Percentiles rank a stretch among this genome's conserved stretches.
Conservation (phyloP, 208 protist species). For the Trichomonas vaginalis region DNA sequence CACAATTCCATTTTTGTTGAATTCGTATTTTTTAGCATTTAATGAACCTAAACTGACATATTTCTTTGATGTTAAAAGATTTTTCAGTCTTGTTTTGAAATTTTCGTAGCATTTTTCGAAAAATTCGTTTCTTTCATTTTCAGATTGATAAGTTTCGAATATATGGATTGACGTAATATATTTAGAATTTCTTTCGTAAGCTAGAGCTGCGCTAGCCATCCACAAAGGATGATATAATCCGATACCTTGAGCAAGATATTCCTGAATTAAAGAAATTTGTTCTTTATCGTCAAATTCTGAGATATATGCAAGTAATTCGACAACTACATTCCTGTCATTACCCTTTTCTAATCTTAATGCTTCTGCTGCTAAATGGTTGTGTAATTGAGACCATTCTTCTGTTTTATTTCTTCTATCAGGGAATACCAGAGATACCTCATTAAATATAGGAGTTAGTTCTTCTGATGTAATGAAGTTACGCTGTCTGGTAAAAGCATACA, state of each 20-base stretch:
- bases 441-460: not conserved
- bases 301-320: not conserved
- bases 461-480: not conserved
- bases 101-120: not conserved
- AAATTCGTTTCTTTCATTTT: not conserved
- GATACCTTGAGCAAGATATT: not conserved
- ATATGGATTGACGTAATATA: not conserved
- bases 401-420: not conserved
- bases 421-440: not conserved
- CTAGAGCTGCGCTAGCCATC: not conserved
- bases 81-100: not conserved
- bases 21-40: not conserved
- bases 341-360: not conserved
- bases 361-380: not conserved
- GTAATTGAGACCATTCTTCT: not conserved
- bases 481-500: not conserved
- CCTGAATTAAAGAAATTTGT: not conserved
- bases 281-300: not conserved
- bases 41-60: not conserved
- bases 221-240: not conserved
- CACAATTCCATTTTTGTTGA: not conserved
- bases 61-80: not conserved
- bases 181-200: not conserved
- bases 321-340: not conserved
- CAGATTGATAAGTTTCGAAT: not conserved